Evolutionary conservation across 768 basidiomycete genomes (phyloP).

Genomic region (Auricularia heimuer): DNA sequence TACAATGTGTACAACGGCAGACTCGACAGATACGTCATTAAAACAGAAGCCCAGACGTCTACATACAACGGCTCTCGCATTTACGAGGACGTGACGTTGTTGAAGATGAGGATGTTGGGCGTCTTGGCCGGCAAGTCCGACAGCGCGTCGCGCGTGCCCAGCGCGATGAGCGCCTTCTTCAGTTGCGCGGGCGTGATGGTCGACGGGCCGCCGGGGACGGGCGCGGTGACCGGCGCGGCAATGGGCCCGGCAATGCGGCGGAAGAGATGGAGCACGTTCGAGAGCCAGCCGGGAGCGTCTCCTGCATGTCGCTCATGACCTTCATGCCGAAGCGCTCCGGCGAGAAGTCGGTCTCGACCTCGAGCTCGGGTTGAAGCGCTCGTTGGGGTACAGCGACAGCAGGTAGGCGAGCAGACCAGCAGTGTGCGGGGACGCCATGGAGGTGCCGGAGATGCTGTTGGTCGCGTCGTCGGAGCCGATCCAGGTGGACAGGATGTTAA

Average conservation of each 20-base stretch:
- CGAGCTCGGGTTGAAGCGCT: constrained; percentile 42
- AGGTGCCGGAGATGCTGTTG: constrained; percentile 79
- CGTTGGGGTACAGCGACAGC: constrained; percentile 74
- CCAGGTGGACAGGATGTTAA: constrained; percentile 88
- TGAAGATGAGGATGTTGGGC: constrained; percentile 67
- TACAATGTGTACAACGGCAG: too few species aligned
- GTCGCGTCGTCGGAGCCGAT: constrained; percentile 50
- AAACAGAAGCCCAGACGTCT: too few species aligned
- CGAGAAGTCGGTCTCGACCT: constrained; percentile 23
- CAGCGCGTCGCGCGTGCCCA: constrained; percentile 48
- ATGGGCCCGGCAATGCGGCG: constrained; percentile 8
- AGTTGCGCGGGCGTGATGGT: constrained; percentile 58
- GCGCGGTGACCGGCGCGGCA: constrained; percentile 28
- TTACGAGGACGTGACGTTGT: constrained; percentile 49
- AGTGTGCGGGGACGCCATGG: constrained; percentile 91
- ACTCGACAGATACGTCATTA: too few species aligned
- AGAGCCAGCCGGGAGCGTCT: constrained; percentile 47
- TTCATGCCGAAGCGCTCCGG: constrained; percentile 7
- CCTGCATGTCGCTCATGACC: constrained; percentile 22
- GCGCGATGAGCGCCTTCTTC: constrained; percentile 59
- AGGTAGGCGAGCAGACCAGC: constrained; percentile 88
- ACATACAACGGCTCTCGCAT: too few species aligned
- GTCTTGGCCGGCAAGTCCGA: constrained; percentile 43
- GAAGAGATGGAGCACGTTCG: constrained; percentile 34
- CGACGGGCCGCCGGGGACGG: constrained; percentile 31